Conservation (phyloP, 305 asterid genomes). For the Fraxinus ornus region DNA sequence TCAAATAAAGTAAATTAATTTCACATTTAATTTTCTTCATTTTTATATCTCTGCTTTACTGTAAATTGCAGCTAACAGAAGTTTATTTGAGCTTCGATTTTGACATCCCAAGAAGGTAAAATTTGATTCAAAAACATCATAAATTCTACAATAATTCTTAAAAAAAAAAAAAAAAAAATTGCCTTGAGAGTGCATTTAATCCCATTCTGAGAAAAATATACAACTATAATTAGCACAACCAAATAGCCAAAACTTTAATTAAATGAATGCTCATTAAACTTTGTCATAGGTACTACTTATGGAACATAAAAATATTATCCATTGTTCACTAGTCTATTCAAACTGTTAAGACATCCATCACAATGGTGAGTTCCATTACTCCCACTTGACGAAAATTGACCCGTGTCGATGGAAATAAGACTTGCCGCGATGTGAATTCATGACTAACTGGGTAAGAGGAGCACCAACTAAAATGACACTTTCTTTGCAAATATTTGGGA, state of each 20-base stretch:
- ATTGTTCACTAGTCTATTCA: background rate
- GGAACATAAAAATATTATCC: background rate
- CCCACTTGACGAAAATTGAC: background rate
- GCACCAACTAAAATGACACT: background rate
- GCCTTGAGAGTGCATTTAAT: background rate
- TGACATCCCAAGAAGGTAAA: background rate
- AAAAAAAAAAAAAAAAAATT: no score
- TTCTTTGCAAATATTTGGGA: background rate
- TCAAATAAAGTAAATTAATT: constrained; percentile 10
- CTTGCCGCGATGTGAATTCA: background rate
- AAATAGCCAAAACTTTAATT: background rate
- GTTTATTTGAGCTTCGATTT: background rate
- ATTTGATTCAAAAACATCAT: constrained; percentile 4
- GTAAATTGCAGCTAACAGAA: constrained; percentile 3
- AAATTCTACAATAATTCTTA: no score
- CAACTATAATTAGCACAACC: background rate
- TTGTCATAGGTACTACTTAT: background rate
- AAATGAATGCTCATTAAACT: background rate
- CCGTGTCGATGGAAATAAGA: background rate
- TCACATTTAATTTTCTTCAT: constrained; percentile 12
- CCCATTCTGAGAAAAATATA: background rate
- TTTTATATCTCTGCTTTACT: constrained; percentile 13
- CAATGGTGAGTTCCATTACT: background rate
- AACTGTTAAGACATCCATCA: background rate
- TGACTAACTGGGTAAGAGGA: background rate